A percentile compares a stretch with the other conserved stretches of the same genome.
phyloP scores from a whole-genome alignment of 2,329 filamentous ascomycete species.

The Botrytis fabae region DNA sequence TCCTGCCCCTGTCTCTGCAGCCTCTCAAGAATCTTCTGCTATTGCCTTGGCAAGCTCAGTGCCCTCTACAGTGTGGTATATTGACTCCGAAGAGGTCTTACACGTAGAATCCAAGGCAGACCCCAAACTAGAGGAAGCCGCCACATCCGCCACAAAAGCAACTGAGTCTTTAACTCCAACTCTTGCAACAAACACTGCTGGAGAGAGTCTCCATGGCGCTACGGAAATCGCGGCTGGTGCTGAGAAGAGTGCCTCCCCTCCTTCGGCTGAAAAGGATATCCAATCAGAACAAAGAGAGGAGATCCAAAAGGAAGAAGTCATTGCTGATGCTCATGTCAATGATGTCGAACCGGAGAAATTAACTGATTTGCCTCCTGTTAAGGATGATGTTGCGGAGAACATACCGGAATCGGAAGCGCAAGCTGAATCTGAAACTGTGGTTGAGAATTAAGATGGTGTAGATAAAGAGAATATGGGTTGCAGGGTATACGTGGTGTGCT shows the following conservation, averaged over 20 bases:
- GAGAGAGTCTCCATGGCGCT: conserved; percentile 31
- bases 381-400: conserved; percentile 15
- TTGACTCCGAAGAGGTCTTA: conserved; percentile 45
- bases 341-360: conserved; percentile 26
- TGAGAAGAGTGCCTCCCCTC: conserved; percentile 22
- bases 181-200: conserved; percentile 35
- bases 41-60: conserved; percentile 36
- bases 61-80: conserved; percentile 45
- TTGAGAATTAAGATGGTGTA: conserved; percentile 27
- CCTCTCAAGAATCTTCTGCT: conserved; percentile 24
- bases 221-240: conserved; percentile 28
- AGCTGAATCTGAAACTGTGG: conserved; percentile 23
- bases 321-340: conserved; percentile 20
- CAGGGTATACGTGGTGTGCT: neutral
- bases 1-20: conserved; percentile 30
- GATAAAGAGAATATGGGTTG: neutral
- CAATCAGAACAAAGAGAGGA: conserved; percentile 28
- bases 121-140: conserved; percentile 4
- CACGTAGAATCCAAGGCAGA: conserved; percentile 34
- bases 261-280: conserved; percentile 27
- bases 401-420: conserved; percentile 24
- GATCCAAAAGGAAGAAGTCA: conserved; percentile 24
- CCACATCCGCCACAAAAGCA: conserved; percentile 26
- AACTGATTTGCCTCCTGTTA: conserved; percentile 28
- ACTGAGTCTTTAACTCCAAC: conserved; percentile 30